phyloP scores from a whole-genome alignment of 768 basidiomycete species.

The Amanita fuliginea region DNA sequence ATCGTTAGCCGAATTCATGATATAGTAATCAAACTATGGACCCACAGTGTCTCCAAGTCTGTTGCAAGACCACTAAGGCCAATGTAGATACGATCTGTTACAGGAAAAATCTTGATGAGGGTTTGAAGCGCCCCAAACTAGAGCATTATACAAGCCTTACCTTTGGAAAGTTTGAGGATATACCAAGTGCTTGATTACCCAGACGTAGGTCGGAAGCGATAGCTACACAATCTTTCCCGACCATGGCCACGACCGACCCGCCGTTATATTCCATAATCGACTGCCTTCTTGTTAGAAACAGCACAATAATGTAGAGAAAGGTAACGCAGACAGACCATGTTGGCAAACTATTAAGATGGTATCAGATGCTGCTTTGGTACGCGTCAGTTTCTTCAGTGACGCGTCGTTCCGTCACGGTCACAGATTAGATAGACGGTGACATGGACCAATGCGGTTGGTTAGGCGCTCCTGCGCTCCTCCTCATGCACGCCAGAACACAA shows the following conservation, averaged over 20 bases:
- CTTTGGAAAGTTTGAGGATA: constrained; percentile 92
- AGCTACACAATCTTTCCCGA: constrained; percentile 96
- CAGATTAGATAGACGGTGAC: background rate
- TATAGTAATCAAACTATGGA: constrained; percentile 8
- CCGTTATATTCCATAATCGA: constrained; percentile 92
- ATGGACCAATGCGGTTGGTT: too few species aligned
- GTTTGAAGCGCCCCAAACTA: constrained; percentile 9
- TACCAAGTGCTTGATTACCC: constrained; percentile 77
- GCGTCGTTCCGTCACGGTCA: constrained; percentile 20
- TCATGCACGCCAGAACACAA: background rate
- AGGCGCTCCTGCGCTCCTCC: background rate
- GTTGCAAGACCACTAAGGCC: constrained; percentile 90
- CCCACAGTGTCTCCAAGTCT: constrained; percentile 86
- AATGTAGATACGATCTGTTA: constrained; percentile 85
- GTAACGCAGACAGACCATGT: constrained; percentile 24
- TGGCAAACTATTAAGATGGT: constrained; percentile 5
- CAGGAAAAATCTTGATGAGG: constrained; percentile 70
- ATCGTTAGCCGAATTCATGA: constrained; percentile 5
- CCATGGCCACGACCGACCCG: constrained; percentile 99
- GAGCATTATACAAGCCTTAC: constrained; percentile 27
- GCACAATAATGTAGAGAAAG: background rate
- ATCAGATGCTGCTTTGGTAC: constrained; percentile 12
- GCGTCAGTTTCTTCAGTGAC: constrained; percentile 26
- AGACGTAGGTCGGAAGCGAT: constrained; percentile 93
- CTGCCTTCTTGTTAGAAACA: constrained; percentile 26